Base-by-base conservation (phyloP, 805 yeast species). In the Zygosaccharomyces bailii region DNA sequence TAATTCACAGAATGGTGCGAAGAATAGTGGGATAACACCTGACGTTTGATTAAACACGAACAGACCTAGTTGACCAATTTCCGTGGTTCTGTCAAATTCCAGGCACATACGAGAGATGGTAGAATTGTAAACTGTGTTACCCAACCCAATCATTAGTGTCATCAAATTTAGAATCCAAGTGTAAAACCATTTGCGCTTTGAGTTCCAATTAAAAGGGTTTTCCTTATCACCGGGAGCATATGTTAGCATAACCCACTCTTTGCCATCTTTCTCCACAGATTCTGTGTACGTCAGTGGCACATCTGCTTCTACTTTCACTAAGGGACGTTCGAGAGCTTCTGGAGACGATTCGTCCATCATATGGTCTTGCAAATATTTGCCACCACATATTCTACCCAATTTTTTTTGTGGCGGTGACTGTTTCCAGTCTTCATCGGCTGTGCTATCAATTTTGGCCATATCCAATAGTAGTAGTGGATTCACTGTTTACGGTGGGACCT, bases 1-100 rank as follows among this genome's bases (percentile, higher is more conserved):
- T n/a, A 35, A 17, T 21, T 35, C 39, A 35, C 39, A 35, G 27
- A 35, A 35, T n/a, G 39, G 39, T 4, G 39, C 39, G n/a, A 35
- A 23, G 23, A 35, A 35, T 7, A 35, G 27, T 8, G 39, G 39
- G 14, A 30, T 30, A 3, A 35, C 11, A 19, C 30, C 25, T 21
- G 30, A 35, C 5, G 39, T 35, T 23, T 35, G 29, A 21, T 35
- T 35, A 30, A 35, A 35, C 5, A 30, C 23, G 20, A 21, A 35
- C 24, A 35, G 30, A 35, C 39, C 39, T 20, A 35, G 11, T 30
- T 35, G 39, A 7, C 39, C 39, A 7, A 35, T 29, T 13, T 35
- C 39, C 3, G 19, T 11, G 11, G 27, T 6, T 23, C 39, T 35
- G 39, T 35, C 23, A 9, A 35, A 35, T n/a, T n/a, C 1, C n/a